Evolutionary conservation across 1,139 yeast species (phyloP), one percentile per base, ranked within the genome.

Genomic region (Saccharomyces hybrid): DNA sequence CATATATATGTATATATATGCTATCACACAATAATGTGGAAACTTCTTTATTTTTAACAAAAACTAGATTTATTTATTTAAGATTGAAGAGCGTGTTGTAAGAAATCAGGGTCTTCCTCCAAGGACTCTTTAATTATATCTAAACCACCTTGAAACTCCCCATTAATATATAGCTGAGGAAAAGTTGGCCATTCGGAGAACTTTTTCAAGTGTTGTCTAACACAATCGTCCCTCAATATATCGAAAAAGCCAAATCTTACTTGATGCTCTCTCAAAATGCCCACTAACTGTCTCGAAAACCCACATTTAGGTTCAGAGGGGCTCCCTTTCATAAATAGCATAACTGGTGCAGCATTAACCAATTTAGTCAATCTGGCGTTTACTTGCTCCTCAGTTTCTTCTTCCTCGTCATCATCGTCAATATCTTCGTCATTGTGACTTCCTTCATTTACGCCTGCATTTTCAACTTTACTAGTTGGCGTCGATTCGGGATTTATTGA

Each of bases 231-330:
- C 71, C 91, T 93, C 64, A 93, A 79, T 60, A 93, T 95, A 73
- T 93, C 98, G 65, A 95, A 93, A 70, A 93, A 95, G 0, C 99
- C 99, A 69, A 93, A 93, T 68, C 97, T 81, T 42, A 91, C 97
- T 71, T 88, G 96, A 70, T 91, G 90, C 66, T 93, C 99, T 68
- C 99, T 82, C 59, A 93, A 76, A 52, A 93, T 88, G n/a, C 95
- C 97, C 52, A 93, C 98, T 65, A 91, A 76, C 72, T 93, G 99
- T 70, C 99, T 81, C 9, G 97, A 90, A 68, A 93, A 93, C 4
- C 99, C 99, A 77, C 99, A 93, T 71, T 90, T 95, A 42, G 99
- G 99, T 54, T 95, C 86, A 1, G 96, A 87, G 3, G 99, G 99
- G 0, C 96, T 89, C 25, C 99, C 99, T 76, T 93, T 93, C 97